phyloP scores from a whole-genome alignment of 495 filamentous ascomycete species.

The Penicillium lagena region DNA sequence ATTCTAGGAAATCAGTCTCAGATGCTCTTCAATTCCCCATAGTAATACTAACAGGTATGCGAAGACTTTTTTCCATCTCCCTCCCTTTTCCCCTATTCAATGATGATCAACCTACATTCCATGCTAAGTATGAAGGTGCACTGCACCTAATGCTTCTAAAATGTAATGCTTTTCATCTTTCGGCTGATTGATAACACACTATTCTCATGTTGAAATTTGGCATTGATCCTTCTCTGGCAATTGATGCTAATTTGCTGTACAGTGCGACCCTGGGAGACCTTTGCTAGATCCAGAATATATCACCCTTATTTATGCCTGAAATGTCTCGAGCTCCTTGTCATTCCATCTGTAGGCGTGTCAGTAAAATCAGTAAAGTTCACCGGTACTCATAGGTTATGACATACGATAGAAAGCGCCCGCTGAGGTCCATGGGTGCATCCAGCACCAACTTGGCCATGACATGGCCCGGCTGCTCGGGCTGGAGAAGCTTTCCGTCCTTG shows the following conservation, averaged over 20 bases:
- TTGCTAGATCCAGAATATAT: slow-evolving; percentile 8
- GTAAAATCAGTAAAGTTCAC: slow-evolving; percentile 28
- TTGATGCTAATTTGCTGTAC: slow-evolving; percentile 29
- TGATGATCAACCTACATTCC: slow-evolving; percentile 74
- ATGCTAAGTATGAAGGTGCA: slow-evolving; percentile 84
- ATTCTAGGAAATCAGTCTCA: slow-evolving; percentile 2
- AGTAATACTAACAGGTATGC: slow-evolving; percentile 15
- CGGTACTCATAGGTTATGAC: slow-evolving; percentile 14
- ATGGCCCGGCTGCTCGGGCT: slow-evolving; percentile 76
- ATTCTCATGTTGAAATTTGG: slow-evolving; percentile 5
- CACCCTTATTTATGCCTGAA: slow-evolving; percentile 40
- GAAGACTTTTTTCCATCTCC: slow-evolving; percentile 5
- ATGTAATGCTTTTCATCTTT: slow-evolving; percentile 94
- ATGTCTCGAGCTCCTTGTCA: slow-evolving; percentile 54
- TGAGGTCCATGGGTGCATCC: slow-evolving; percentile 56
- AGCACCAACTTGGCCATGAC: slow-evolving; percentile 77
- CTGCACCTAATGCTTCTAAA: slow-evolving; percentile 61
- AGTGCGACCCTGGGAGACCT: slow-evolving; percentile 6
- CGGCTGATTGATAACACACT: slow-evolving; percentile 57
- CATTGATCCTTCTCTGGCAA: slow-evolving; percentile 19
- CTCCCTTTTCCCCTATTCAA: slow-evolving; percentile 20
- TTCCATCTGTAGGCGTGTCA: slow-evolving; percentile 55
- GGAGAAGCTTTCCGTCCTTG: slow-evolving; percentile 60
- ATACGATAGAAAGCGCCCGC: slow-evolving; percentile 70
- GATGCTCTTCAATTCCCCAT: not conserved